A percentile compares a stretch with the other conserved stretches of the same genome.
Evolutionary conservation across 495 filamentous ascomycete species (phyloP).

Genomic region (Aspergillus conjunctus): DNA sequence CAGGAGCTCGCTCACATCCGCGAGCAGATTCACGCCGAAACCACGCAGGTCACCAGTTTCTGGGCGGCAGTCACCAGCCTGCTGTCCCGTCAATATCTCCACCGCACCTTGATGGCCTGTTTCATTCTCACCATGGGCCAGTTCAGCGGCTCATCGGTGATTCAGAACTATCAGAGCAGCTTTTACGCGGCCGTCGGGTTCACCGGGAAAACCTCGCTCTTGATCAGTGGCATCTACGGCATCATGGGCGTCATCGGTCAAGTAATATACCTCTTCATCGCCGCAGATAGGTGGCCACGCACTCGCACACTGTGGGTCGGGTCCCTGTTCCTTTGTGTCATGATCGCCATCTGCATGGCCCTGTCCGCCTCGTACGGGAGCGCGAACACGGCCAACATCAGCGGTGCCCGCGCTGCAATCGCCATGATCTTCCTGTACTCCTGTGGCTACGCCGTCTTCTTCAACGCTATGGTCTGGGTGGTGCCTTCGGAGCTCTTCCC

Average conservation of each 20-base stretch:
- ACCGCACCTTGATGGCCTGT: constrained; percentile 22
- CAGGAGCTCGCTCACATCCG: constrained; percentile 24
- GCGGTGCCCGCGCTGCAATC: constrained; percentile 24
- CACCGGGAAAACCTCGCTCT: constrained; percentile 25
- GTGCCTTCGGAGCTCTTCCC: constrained; percentile 27
- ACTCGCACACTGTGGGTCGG: constrained; percentile 26
- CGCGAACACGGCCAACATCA: constrained; percentile 8
- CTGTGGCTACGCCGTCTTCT: constrained; percentile 30
- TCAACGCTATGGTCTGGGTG: constrained; percentile 32
- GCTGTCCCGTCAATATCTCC: constrained; percentile 15
- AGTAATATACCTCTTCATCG: constrained; percentile 25
- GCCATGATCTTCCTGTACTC: constrained; percentile 31
- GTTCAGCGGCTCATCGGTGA: constrained; percentile 27
- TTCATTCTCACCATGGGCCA: constrained; percentile 28
- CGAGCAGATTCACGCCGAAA: constrained; percentile 19
- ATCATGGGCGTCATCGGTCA: constrained; percentile 28
- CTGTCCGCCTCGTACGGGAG: constrained; percentile 22
- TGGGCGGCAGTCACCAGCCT: constrained; percentile 7
- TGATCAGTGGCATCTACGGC: constrained; percentile 27
- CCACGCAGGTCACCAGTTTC: constrained; percentile 13
- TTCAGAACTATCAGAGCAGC: constrained; percentile 26
- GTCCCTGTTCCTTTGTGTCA: constrained; percentile 23
- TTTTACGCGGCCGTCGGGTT: constrained; percentile 26
- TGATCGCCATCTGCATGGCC: constrained; percentile 28
- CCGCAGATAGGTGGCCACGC: constrained; percentile 25